Evolutionary conservation across 768 basidiomycete species (phyloP).

Genomic region (Harrya chromipes): DNA sequence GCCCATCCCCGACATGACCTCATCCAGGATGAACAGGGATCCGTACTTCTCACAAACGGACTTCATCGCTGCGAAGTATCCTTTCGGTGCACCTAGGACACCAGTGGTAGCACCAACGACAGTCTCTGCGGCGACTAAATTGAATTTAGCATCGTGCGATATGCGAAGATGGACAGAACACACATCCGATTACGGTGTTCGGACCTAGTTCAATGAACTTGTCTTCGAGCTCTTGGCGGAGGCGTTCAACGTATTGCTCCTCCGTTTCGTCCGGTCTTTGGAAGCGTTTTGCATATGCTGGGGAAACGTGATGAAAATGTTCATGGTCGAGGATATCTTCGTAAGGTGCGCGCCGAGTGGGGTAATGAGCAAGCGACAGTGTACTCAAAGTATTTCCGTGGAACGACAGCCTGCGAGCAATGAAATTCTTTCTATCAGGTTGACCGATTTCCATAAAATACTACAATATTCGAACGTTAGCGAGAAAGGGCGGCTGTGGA

Average conservation of each 20-base stretch:
- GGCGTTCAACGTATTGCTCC: constrained; percentile 74
- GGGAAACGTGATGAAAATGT: constrained; percentile 82
- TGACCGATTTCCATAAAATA: constrained; percentile 72
- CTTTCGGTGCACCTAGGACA: constrained; percentile 70
- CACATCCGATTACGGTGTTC: constrained; percentile 79
- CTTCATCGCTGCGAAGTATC: constrained; percentile 85
- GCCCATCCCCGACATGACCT: constrained; percentile 93
- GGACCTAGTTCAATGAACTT: constrained; percentile 83
- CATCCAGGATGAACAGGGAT: constrained; percentile 78
- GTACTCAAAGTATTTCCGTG: constrained; percentile 83
- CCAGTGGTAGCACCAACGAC: constrained; percentile 88
- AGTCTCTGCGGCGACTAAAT: constrained; percentile 74
- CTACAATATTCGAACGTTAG: constrained; percentile 34
- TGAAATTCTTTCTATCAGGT: constrained; percentile 70
- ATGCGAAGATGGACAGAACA: constrained; percentile 24
- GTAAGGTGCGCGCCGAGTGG: constrained; percentile 66
- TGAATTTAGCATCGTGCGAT: neutral
- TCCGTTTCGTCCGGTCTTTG: constrained; percentile 65
- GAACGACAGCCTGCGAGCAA: constrained; percentile 74
- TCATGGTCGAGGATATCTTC: constrained; percentile 58
- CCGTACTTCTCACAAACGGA: constrained; percentile 76
- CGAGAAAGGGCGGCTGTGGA: neutral
- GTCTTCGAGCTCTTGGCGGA: constrained; percentile 77
- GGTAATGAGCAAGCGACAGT: constrained; percentile 65
- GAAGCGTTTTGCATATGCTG: constrained; percentile 84